Evolutionary conservation across 1,139 yeast species (phyloP).

Genomic region (Candida pseudoviswanathii): DNA sequence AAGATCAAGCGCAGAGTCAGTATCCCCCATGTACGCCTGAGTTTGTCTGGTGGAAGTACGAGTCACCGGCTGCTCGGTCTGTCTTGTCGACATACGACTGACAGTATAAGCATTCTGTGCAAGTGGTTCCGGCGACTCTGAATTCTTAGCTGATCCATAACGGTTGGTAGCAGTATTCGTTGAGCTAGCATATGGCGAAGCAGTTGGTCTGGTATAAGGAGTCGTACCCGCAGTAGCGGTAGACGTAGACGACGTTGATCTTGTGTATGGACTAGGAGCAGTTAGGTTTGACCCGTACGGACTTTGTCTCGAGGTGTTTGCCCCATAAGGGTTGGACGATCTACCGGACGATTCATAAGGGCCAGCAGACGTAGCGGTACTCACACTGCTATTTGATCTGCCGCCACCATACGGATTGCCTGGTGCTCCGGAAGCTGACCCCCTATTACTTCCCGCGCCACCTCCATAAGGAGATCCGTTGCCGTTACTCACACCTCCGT

Average conservation of each 20-base stretch:
- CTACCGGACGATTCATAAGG: constrained; percentile 1
- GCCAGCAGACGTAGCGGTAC: background rate
- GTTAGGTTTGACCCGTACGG: background rate
- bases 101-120: background rate
- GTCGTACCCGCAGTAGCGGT: background rate
- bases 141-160: constrained; percentile 10
- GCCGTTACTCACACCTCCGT: background rate
- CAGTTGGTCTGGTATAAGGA: background rate
- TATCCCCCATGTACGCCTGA: constrained; percentile 20
- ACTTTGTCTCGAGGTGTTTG: background rate
- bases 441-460: no score
- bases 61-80: background rate
- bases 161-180: constrained; percentile 13
- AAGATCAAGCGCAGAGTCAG: constrained; percentile 40
- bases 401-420: constrained; percentile 17
- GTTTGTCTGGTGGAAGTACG: constrained; percentile 13
- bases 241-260: background rate
- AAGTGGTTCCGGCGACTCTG: constrained; percentile 2
- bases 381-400: background rate
- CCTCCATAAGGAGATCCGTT: background rate
- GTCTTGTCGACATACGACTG: constrained; percentile 3
- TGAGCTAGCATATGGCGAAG: background rate
- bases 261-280: background rate
- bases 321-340: constrained; percentile 1
- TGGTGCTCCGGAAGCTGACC: background rate